Evolutionary conservation across 805 yeast genomes (phyloP).

Genomic region (Danielia oregonensis): DNA sequence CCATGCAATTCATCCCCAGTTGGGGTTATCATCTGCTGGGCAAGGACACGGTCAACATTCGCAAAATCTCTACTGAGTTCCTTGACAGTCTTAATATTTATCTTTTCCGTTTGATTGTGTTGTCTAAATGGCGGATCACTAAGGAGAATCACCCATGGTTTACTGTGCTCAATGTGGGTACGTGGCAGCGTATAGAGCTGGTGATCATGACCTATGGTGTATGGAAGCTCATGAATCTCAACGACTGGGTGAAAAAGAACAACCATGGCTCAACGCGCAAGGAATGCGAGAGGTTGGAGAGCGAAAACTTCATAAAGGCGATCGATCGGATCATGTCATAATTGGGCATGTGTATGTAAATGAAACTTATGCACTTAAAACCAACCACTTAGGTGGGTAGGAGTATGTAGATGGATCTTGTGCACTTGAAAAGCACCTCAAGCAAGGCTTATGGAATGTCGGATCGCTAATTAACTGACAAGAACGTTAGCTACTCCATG

Average conservation of each 20-base stretch:
- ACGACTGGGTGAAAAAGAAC: conserved; percentile 25
- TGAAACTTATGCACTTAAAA: background rate
- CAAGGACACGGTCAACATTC: conserved; percentile 9
- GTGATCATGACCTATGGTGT: conserved; percentile 32
- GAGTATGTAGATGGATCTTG: too few relatives aligned
- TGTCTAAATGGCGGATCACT: conserved; percentile 40
- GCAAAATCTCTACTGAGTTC: conserved; percentile 23
- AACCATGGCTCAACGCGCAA: conserved; percentile 7
- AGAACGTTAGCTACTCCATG: too few relatives aligned
- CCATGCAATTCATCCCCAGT: conserved; percentile 19
- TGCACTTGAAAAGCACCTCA: too few relatives aligned
- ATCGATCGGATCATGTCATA: conserved; percentile 9
- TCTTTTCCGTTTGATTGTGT: conserved; percentile 29
- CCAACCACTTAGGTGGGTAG: too few relatives aligned
- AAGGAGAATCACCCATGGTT: conserved; percentile 38
- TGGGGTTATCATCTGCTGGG: conserved; percentile 10
- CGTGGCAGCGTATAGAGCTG: conserved; percentile 34
- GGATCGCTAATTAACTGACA: too few relatives aligned
- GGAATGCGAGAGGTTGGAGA: conserved; percentile 9
- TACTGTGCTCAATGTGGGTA: conserved; percentile 19
- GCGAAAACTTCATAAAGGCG: conserved; percentile 13
- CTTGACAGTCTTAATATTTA: conserved; percentile 30
- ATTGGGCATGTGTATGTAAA: background rate
- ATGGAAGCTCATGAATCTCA: conserved; percentile 36
- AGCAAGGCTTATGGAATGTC: too few relatives aligned